These are phyloP conservation scores for Aphanoascus verrucosus DNA, from an alignment of 2,329 filamentous ascomycete species.

Conservation along the genomic window DNA sequence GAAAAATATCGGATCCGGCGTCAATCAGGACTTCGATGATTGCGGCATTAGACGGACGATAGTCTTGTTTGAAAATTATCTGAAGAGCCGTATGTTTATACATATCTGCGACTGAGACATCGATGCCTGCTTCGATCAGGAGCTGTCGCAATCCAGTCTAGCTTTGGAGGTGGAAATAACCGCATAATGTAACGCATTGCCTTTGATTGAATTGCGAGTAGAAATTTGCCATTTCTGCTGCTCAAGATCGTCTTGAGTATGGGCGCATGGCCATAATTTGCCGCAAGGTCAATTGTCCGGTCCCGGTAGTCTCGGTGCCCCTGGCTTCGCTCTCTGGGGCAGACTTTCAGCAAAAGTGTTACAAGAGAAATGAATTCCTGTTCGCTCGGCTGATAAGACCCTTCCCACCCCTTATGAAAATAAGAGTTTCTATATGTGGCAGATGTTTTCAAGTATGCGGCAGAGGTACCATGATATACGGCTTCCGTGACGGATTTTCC, in stretches of 20 bases:
- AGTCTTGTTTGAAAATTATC: not conserved
- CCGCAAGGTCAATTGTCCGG: slow-evolving; percentile 1
- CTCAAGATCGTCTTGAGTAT: not conserved
- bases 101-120: not conserved
- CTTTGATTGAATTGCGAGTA: not conserved
- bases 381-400: too few species aligned
- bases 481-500: too few species aligned
- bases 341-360: not conserved
- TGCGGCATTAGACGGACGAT: not conserved
- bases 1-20: not conserved
- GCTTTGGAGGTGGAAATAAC: not conserved
- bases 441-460: too few species aligned
- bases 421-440: too few species aligned
- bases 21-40: not conserved
- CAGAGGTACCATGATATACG: too few species aligned
- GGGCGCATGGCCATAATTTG: not conserved
- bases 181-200: slow-evolving; percentile 6
- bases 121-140: slow-evolving; percentile 1
- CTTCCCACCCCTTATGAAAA: too few species aligned
- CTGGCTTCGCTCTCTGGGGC: not conserved
- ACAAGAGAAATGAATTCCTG: not conserved
- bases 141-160: not conserved
- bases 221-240: not conserved
- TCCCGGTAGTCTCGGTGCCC: not conserved
- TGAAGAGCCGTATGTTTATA: not conserved